Conservation (phyloP, 2,329 filamentous ascomycete species). For the Colletotrichum spinosum region DNA sequence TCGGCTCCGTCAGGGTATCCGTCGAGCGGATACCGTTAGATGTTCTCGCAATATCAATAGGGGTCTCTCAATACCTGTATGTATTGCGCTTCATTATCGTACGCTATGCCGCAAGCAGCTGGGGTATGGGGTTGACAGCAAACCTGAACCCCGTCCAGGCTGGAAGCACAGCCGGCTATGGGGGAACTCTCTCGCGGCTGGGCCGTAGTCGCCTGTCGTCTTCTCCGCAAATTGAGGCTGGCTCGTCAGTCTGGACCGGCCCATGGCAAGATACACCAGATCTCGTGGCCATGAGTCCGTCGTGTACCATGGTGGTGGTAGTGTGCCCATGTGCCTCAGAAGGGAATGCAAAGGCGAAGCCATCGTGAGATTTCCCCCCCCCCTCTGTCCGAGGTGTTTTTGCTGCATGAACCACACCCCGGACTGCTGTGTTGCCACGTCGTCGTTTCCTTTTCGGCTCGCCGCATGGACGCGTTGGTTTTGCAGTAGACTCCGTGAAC, state of each 20-base stretch:
- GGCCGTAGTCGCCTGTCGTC: not conserved
- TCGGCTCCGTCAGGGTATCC: not conserved
- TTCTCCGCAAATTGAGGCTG: constrained; percentile 30
- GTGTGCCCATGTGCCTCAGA: not conserved
- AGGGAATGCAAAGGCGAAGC: constrained; percentile 33
- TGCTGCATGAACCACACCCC: constrained; percentile 5
- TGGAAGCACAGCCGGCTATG: constrained; percentile 2
- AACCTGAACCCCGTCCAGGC: constrained; percentile 5
- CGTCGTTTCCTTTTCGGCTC: constrained; percentile 23
- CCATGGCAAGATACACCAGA: constrained; percentile 14
- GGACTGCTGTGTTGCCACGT: constrained; percentile 24
- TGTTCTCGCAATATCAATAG: too few relatives aligned
- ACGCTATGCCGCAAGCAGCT: constrained; percentile 28
- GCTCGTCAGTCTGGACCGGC: constrained; percentile 32
- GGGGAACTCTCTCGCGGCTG: constrained; percentile 13
- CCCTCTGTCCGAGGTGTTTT: not conserved
- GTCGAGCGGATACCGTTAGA: too few relatives aligned
- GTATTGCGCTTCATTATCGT: not conserved
- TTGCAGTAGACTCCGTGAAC: not conserved
- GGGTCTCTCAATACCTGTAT: too few relatives aligned
- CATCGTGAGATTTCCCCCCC: constrained; percentile 32
- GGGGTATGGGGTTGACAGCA: constrained; percentile 18
- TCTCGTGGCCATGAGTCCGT: constrained; percentile 19
- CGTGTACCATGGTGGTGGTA: too few relatives aligned
- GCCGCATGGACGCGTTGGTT: constrained; percentile 10